Base-by-base conservation (phyloP, 805 yeast genomes). In the Nakazawaea ambrosiae region DNA sequence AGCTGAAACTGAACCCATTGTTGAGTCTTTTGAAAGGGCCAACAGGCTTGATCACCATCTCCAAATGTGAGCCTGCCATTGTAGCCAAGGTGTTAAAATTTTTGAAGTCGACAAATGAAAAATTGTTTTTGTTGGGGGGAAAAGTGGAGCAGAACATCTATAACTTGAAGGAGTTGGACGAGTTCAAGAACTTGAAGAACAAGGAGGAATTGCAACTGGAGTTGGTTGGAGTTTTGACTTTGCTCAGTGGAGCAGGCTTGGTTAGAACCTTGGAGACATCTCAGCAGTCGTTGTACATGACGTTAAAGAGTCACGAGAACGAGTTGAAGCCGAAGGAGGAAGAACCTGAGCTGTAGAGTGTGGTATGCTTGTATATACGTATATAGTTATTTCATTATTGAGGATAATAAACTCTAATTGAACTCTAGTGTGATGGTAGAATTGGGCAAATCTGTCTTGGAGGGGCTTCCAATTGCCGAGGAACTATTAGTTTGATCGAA, bases 201-300 rank as follows among this genome's bases (percentile, higher is more conserved):
- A 66, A 79, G 53, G 76, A 73, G 31, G 78, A 79, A 47, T 64
- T 90, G 48, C 92, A 85, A 41, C 76, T 83, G 8, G 84, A 89
- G 68, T 73, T 92, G 48, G 81, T 82, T 10, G 95, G 95, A 9
- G 66, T 86, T 39, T 73, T 90, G 53, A 79, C 89, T n/a, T 62
- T 82, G 40, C 67, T 85, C 45, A 85, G 95, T 41, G 97, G 97
- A 53, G 89, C 86, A 31, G 95, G 95, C 9, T 70, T 90, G 54
- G 94, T 83, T 10, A 75, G 74, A 61, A 85, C 96, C 14, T 70
- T 90, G 53, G 81, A 82, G 60, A 56, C 81, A 15, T 66, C 85
- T n/a, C 61, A 84, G 12, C 75, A 76, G 45, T 61, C 65, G 41
- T 70, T 89, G 49, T 85, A 85, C 53, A 64, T 87, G 58, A 83